These are phyloP conservation scores for Primulina huaijiensis DNA, from an alignment of 257 asterid species.

Conservation along the genomic window DNA sequence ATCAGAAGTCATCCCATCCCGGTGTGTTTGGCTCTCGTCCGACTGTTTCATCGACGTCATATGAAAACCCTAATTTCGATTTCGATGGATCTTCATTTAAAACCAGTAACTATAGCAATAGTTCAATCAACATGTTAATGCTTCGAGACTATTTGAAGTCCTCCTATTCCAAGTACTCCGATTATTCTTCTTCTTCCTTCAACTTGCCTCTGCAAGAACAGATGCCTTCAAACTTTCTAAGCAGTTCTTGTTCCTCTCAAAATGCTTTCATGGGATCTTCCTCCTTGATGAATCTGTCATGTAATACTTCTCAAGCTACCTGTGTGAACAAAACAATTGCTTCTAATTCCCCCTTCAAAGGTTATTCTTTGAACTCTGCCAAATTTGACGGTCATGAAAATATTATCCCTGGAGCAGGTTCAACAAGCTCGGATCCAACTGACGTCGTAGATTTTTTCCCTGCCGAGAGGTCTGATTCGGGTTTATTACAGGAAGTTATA, in stretches of 20 bases:
- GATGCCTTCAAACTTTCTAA: conserved; percentile 18
- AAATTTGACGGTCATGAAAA: background rate
- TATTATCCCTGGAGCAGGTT: background rate
- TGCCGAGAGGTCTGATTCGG: conserved; percentile 47
- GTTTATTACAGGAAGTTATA: conserved; percentile 37
- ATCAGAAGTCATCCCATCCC: conserved; percentile 35
- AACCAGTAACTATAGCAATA: conserved; percentile 3
- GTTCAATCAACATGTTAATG: conserved; percentile 39
- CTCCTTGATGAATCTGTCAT: conserved; percentile 13
- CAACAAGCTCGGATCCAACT: conserved; percentile 3
- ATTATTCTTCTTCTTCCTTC: conserved; percentile 5
- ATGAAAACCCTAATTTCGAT: conserved; percentile 36
- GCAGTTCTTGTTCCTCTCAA: conserved; percentile 8
- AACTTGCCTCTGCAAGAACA: conserved; percentile 29
- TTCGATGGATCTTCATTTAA: conserved; percentile 5
- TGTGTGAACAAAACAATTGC: background rate
- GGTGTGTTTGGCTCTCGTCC: conserved; percentile 29
- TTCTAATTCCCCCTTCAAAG: conserved; percentile 23
- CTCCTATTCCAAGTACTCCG: conserved; percentile 1
- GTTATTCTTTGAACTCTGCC: background rate
- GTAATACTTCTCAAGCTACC: conserved; percentile 23
- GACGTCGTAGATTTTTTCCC: conserved; percentile 55
- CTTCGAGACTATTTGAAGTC: conserved; percentile 42
- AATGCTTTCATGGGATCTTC: conserved; percentile 25
- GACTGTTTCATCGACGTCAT: conserved; percentile 16